Percentiles rank a stretch among this genome's conserved stretches.
Evolutionary conservation across 2,329 filamentous ascomycete genomes (phyloP).

Genomic region (Penicillium freii): DNA sequence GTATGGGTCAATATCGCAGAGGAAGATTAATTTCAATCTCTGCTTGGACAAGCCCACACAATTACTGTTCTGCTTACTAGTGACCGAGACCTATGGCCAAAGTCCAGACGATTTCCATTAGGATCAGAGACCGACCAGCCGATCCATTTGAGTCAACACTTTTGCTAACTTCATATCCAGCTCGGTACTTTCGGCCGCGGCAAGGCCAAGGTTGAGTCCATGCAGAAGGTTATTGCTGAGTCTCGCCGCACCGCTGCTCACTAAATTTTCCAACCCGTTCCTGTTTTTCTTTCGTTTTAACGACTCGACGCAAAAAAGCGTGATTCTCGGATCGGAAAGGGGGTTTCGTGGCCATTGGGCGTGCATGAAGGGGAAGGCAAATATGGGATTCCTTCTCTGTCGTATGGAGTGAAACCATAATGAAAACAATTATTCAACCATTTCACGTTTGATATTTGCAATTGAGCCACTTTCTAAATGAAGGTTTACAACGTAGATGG

Average conservation of each 20-base stretch:
- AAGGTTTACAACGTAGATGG: background rate
- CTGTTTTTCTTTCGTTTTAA: slow-evolving; percentile 29
- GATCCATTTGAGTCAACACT: background rate
- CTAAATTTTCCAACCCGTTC: slow-evolving; percentile 48
- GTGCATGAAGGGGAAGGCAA: slow-evolving; percentile 30
- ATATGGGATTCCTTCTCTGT: slow-evolving; percentile 27
- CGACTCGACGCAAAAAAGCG: slow-evolving; percentile 27
- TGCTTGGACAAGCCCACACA: background rate
- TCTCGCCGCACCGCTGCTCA: slow-evolving; percentile 70
- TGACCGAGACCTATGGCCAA: background rate
- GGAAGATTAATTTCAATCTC: background rate
- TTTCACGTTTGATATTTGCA: slow-evolving; percentile 7
- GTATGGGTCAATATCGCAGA: background rate
- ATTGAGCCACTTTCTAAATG: slow-evolving; percentile 1
- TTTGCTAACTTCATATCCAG: slow-evolving; percentile 44
- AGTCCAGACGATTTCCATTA: no score
- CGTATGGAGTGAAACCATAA: slow-evolving; percentile 28
- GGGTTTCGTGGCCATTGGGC: slow-evolving; percentile 24
- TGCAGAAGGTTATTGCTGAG: slow-evolving; percentile 96
- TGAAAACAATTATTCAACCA: slow-evolving; percentile 29
- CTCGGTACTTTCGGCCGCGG: slow-evolving; percentile 98
- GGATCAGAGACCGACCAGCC: background rate
- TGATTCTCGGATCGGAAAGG: slow-evolving; percentile 28
- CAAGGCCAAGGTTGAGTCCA: slow-evolving; percentile 99
- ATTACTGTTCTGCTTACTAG: background rate